Percentiles rank a stretch among this genome's conserved stretches.
These are phyloP conservation scores for Miscanthus sacchariflorus DNA, from an alignment of 202 grass and related monocot species.

Conservation along the genomic window DNA sequence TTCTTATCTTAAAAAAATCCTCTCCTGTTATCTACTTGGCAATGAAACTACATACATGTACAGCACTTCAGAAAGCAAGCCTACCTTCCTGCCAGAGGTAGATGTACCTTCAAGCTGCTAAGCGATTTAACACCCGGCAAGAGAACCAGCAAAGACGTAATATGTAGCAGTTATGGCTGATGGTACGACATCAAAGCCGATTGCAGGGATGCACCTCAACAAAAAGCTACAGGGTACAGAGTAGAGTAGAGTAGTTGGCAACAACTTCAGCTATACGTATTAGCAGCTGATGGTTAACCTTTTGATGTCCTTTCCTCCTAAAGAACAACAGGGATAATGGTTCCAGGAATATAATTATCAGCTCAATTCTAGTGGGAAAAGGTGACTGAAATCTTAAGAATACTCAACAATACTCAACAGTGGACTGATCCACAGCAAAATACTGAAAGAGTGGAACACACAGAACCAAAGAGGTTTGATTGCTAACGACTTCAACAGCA, in stretches of 20 bases:
- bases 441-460: constrained; percentile 4
- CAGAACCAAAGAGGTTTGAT: not conserved
- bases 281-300: not conserved
- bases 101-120: not conserved
- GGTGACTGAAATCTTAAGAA: constrained; percentile 20
- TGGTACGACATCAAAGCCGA: constrained; percentile 17
- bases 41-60: not conserved
- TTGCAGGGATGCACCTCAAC: constrained; percentile 20
- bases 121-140: not conserved
- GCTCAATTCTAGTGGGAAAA: constrained; percentile 12
- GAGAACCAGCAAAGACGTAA: constrained; percentile 1
- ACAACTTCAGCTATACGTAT: not conserved
- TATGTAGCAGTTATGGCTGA: not conserved
- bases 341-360: not conserved
- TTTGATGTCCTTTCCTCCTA: not conserved
- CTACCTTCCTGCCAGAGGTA: not conserved
- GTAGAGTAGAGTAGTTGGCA: not conserved
- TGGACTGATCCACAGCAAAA: not conserved
- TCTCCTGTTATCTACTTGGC: no score
- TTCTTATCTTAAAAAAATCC: no score
- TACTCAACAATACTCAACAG: constrained; percentile 30
- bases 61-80: not conserved
- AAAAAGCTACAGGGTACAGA: constrained; percentile 8
- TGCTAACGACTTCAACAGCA: constrained; percentile 36
- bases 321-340: not conserved